A percentile compares a stretch with the other conserved stretches of the same genome.
phyloP scores from a whole-genome alignment of 108 stramenopile species.

The Cyclotella sp. region DNA sequence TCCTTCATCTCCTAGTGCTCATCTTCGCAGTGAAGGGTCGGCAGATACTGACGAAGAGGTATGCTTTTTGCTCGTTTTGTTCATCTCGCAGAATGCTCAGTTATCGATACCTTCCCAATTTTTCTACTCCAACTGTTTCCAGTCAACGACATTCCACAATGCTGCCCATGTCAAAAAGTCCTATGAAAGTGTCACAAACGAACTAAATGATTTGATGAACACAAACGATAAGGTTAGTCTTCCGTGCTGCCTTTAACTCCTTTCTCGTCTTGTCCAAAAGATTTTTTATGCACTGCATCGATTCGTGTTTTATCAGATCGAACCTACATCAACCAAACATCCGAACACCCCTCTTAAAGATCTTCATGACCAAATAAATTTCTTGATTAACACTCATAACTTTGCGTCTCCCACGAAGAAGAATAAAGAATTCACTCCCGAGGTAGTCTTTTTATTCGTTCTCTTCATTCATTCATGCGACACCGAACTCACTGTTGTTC shows the following conservation, averaged over 20 bases:
- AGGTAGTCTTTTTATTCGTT: not conserved
- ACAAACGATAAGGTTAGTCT: not conserved
- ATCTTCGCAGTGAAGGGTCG: not conserved
- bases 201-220: constrained; percentile 7
- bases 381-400: not conserved
- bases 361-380: constrained; percentile 17
- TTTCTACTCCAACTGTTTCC: not conserved
- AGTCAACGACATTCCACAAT: not conserved
- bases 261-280: not conserved
- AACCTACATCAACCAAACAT: not conserved
- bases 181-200: constrained; percentile 3
- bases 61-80: not conserved
- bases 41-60: not conserved
- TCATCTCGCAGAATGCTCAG: not conserved
- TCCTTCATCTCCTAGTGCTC: not conserved
- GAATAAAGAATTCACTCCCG: constrained; percentile 5
- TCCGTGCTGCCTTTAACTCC: not conserved
- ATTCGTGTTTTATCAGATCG: not conserved
- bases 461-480: not conserved
- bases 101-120: not conserved
- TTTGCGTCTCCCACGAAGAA: not conserved
- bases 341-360: constrained; percentile 11
- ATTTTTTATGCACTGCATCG: not conserved
- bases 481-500: too few species aligned
- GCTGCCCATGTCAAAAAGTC: not conserved